These are phyloP conservation scores for Microbotryum violaceum DNA, from an alignment of 1,284 basidiomycete species.

Conservation along the genomic window DNA sequence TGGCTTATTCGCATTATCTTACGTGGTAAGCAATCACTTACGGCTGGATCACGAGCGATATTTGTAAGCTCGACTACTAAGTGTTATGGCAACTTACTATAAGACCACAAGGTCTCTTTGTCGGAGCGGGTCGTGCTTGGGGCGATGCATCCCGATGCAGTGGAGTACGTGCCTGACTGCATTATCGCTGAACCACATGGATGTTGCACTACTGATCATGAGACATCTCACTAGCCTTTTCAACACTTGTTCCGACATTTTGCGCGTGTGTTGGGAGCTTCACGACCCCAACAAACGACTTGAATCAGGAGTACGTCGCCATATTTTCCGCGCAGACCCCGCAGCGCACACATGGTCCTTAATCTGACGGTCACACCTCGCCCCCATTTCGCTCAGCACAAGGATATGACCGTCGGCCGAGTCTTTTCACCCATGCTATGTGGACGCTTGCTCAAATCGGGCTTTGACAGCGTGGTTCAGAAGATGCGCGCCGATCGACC, in stretches of 20 bases:
- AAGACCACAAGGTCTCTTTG: slow-evolving; percentile 46
- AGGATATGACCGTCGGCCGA: slow-evolving; percentile 66
- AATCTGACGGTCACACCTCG: background rate
- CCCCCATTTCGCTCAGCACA: slow-evolving; percentile 51
- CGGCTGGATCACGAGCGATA: background rate
- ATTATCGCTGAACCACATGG: no score
- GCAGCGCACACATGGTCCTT: background rate
- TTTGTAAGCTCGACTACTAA: slow-evolving; percentile 53
- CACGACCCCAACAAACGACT: slow-evolving; percentile 42
- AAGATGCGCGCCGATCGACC: slow-evolving; percentile 52
- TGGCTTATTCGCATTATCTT: slow-evolving; percentile 91
- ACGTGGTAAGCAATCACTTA: slow-evolving; percentile 54
- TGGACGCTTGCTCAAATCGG: slow-evolving; percentile 53
- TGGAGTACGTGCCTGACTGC: slow-evolving; percentile 45
- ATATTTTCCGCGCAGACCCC: no score
- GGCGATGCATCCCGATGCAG: slow-evolving; percentile 82
- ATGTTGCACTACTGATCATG: no score
- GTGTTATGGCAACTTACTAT: slow-evolving; percentile 41
- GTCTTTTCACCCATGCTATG: slow-evolving; percentile 89
- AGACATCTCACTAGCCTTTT: slow-evolving; percentile 48
- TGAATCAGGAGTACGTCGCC: slow-evolving; percentile 38
- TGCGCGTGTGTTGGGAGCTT: slow-evolving; percentile 65
- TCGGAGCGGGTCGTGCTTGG: slow-evolving; percentile 73
- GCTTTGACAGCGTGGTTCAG: slow-evolving; percentile 70
- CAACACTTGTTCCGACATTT: slow-evolving; percentile 89